Conservation (phyloP, 345 rosid genomes). For the Brassica carinata region DNA sequence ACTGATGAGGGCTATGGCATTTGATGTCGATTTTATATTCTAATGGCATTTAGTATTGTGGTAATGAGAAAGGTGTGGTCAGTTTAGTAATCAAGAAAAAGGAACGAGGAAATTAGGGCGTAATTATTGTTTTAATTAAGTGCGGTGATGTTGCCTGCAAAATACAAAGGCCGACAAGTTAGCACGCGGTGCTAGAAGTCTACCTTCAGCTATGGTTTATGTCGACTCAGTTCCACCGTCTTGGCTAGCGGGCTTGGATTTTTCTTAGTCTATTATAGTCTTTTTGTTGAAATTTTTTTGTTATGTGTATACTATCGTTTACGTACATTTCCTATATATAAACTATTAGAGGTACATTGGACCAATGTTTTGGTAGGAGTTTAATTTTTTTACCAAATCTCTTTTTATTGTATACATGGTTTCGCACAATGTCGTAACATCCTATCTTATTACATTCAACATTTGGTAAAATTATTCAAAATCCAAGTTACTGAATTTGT, state of each 20-base stretch:
- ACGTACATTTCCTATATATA: not conserved
- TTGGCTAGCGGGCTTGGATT: too few species aligned
- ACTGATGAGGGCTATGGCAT: not conserved
- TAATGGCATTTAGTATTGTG: conserved; percentile 1
- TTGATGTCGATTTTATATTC: not conserved
- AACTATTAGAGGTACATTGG: not conserved
- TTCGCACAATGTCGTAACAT: not conserved
- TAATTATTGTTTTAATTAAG: not conserved
- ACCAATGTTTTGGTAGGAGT: not conserved
- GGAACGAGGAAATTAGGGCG: not conserved
- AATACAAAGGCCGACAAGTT: too few species aligned
- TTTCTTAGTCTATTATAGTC: too few species aligned
- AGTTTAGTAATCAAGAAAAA: conserved; percentile 16
- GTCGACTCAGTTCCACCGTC: too few species aligned
- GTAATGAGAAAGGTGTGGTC: conserved; percentile 10
- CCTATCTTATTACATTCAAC: not conserved
- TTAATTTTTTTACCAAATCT: not conserved
- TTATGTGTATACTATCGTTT: not conserved
- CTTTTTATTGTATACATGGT: not conserved
- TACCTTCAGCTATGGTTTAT: too few species aligned
- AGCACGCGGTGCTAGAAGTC: too few species aligned
- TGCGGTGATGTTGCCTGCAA: not conserved
- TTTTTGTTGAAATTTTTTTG: not conserved
- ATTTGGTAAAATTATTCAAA: not conserved
- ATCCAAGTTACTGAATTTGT: not conserved